Conservation (phyloP, 495 filamentous ascomycete genomes). For the Stereocaulon alpinum region DNA sequence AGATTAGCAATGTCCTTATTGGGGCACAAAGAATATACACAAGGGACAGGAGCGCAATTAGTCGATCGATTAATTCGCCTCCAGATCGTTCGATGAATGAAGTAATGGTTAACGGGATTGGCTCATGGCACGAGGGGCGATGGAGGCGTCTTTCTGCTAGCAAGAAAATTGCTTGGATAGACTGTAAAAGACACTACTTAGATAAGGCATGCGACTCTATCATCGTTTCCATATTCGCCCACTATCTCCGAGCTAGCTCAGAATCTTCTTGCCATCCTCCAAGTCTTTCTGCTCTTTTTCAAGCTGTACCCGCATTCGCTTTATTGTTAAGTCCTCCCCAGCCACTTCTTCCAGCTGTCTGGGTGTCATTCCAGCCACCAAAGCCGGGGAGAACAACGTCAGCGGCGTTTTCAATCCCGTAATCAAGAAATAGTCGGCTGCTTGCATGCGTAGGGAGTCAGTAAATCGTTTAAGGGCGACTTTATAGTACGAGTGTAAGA, state of each 20-base stretch:
- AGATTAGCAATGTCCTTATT: too few relatives aligned
- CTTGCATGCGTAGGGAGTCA: constrained; percentile 35
- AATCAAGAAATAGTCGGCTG: constrained; percentile 30
- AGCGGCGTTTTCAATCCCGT: constrained; percentile 23
- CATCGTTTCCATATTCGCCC: background rate
- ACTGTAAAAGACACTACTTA: constrained; percentile 4
- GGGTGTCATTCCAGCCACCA: constrained; percentile 26
- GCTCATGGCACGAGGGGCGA: constrained; percentile 2
- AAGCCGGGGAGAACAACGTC: constrained; percentile 27
- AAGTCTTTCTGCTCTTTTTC: constrained; percentile 32
- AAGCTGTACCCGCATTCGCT: constrained; percentile 27
- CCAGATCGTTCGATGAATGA: constrained; percentile 2
- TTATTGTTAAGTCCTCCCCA: constrained; percentile 29
- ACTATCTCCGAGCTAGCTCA: background rate
- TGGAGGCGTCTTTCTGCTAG: background rate
- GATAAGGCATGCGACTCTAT: too few relatives aligned
- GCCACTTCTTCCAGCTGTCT: constrained; percentile 34
- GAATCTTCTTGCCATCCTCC: constrained; percentile 29
- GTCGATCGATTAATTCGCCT: background rate
- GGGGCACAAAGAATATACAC: background rate
- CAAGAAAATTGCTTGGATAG: too few relatives aligned
- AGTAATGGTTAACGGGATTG: background rate
- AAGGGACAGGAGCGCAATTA: background rate
- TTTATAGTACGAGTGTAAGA: constrained; percentile 32
- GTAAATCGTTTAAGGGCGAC: constrained; percentile 35